phyloP scores from a whole-genome alignment of 805 yeast genomes.

The Priceomyces haplophilus region DNA sequence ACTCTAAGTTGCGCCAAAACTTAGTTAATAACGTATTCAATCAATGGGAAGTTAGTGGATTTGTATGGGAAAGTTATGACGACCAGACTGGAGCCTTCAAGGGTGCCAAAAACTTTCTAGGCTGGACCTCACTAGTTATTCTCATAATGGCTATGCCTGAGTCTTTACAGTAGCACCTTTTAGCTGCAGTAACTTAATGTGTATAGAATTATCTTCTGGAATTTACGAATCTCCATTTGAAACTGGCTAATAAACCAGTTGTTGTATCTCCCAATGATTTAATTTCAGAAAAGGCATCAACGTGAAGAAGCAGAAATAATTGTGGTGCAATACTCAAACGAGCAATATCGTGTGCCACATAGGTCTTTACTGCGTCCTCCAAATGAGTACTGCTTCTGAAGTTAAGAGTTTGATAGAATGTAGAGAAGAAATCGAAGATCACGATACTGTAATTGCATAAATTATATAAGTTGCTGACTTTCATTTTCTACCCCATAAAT shows the following conservation, averaged over 20 bases:
- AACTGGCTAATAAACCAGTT: no score
- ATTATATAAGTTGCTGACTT: no score
- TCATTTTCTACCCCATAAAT: no score
- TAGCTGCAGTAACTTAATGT: neutral
- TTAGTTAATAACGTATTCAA: constrained; percentile 63
- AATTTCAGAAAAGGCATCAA: constrained; percentile 2
- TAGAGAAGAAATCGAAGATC: no score
- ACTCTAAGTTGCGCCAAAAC: constrained; percentile 58
- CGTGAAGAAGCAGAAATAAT: constrained; percentile 25
- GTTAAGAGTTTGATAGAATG: no score
- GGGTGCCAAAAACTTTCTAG: constrained; percentile 87
- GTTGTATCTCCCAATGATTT: no score
- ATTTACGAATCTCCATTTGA: constrained; percentile 2
- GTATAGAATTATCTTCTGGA: neutral
- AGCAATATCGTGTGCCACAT: constrained; percentile 49
- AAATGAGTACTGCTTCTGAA: no score
- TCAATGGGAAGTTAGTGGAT: constrained; percentile 76
- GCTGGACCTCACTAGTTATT: constrained; percentile 87
- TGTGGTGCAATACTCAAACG: constrained; percentile 36
- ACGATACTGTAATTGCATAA: no score
- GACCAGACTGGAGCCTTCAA: constrained; percentile 69
- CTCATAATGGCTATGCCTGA: constrained; percentile 83
- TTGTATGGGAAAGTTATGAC: constrained; percentile 88
- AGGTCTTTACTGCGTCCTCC: no score
- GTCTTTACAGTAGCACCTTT: constrained; percentile 11